phyloP scores from a whole-genome alignment of 768 basidiomycete species.

The Fomitopsis pulvina region DNA sequence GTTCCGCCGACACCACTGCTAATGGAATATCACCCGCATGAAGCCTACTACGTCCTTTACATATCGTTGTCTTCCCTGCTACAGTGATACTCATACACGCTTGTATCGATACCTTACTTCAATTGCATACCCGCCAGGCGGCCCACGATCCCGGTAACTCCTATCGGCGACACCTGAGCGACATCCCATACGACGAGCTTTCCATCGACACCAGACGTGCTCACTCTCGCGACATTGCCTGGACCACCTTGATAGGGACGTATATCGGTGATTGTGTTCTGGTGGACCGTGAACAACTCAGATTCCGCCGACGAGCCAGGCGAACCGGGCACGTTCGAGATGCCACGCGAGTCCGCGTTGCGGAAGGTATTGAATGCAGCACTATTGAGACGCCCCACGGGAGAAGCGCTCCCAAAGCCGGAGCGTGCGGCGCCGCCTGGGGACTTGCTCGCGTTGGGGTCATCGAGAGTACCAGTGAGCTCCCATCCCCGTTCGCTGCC shows the following conservation, averaged over 20 bases:
- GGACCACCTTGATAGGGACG: slow-evolving; percentile 60
- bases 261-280: slow-evolving; percentile 96
- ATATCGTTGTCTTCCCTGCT: no score
- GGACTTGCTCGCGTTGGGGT: slow-evolving; percentile 45
- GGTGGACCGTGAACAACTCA: slow-evolving; percentile 86
- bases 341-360: slow-evolving; percentile 80
- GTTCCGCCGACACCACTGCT: slow-evolving; percentile 15
- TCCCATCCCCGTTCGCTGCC: slow-evolving; percentile 78
- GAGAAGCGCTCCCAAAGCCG: slow-evolving; percentile 39
- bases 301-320: slow-evolving; percentile 45
- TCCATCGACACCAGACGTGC: slow-evolving; percentile 92
- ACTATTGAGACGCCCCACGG: slow-evolving; percentile 68
- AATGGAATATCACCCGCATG: slow-evolving; percentile 18
- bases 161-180: slow-evolving; percentile 44
- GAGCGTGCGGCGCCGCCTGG: slow-evolving; percentile 36
- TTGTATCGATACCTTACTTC: slow-evolving; percentile 19
- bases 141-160: slow-evolving; percentile 17
- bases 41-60: no score
- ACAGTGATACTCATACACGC: slow-evolving; percentile 3
- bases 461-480: slow-evolving; percentile 76
- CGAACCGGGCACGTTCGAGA: slow-evolving; percentile 25
- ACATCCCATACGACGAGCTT: slow-evolving; percentile 87
- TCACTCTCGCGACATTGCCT: slow-evolving; percentile 65
- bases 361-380: slow-evolving; percentile 94
- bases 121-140: slow-evolving; percentile 23